Percentiles rank a stretch among this genome's conserved stretches.
These are phyloP conservation scores for Uncinocarpus reesii DNA, from an alignment of 2,329 filamentous ascomycete genomes.

Conservation along the genomic window DNA sequence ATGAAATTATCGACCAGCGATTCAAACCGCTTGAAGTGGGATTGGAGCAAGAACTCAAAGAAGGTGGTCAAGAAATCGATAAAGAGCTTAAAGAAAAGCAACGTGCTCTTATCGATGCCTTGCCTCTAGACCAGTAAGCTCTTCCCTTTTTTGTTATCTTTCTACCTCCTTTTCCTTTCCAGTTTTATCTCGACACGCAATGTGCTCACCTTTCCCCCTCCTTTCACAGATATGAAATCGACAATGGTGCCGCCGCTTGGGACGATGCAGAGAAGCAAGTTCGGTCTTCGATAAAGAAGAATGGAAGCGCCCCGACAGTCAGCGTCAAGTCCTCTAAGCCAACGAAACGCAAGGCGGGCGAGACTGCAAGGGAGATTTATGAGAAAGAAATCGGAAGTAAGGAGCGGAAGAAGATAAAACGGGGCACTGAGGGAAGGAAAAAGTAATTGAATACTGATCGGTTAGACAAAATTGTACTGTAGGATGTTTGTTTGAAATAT, in stretches of 20 bases:
- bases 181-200: conserved; percentile 13
- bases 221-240: conserved; percentile 33
- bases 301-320: conserved; percentile 48
- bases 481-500: background rate
- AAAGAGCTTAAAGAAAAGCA: conserved; percentile 66
- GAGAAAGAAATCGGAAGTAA: conserved; percentile 36
- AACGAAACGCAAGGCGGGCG: conserved; percentile 61
- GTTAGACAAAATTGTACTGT: conserved; percentile 2
- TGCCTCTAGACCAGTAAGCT: conserved; percentile 75
- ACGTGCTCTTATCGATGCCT: conserved; percentile 75
- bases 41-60: conserved; percentile 72
- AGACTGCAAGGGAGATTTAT: conserved; percentile 42
- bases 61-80: conserved; percentile 68
- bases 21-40: conserved; percentile 61
- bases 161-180: background rate
- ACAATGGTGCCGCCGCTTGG: conserved; percentile 43
- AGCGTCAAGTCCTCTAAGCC: conserved; percentile 68
- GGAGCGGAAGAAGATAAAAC: conserved; percentile 37
- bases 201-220: conserved; percentile 16
- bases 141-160: background rate
- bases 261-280: conserved; percentile 65
- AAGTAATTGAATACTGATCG: conserved; percentile 6
- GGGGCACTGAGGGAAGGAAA: conserved; percentile 34
- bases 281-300: conserved; percentile 39
- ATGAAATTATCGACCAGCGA: conserved; percentile 54